A percentile compares a stretch with the other conserved stretches of the same genome.
Evolutionary conservation across 1,139 yeast genomes (phyloP).

Genomic region (Wickerhamomyces sp.): DNA sequence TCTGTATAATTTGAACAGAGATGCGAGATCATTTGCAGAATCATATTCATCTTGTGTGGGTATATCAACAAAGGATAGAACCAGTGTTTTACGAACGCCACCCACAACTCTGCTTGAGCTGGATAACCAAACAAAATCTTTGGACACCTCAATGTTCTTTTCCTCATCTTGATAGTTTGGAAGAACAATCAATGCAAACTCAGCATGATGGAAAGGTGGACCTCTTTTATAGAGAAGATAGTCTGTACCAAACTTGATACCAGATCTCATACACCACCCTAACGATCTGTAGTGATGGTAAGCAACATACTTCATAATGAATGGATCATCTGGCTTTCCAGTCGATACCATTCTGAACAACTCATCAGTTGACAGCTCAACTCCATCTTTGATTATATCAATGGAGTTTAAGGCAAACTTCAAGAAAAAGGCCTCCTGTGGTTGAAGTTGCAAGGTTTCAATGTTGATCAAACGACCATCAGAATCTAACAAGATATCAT

Average conservation of each 20-base stretch:
- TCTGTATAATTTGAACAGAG: slow-evolving; percentile 37
- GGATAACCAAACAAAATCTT: slow-evolving; percentile 61
- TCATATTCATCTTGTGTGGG: slow-evolving; percentile 37
- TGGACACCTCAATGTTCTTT: slow-evolving; percentile 20
- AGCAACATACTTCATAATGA: slow-evolving; percentile 57
- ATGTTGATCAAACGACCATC: slow-evolving; percentile 37
- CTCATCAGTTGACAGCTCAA: slow-evolving; percentile 19
- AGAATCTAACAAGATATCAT: slow-evolving; percentile 35
- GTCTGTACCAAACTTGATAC: slow-evolving; percentile 88
- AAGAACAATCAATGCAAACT: slow-evolving; percentile 59
- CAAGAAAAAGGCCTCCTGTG: slow-evolving; percentile 72
- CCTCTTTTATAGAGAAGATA: slow-evolving; percentile 79
- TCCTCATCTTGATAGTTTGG: slow-evolving; percentile 32
- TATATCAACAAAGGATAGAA: slow-evolving; percentile 59
- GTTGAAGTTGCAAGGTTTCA: slow-evolving; percentile 71
- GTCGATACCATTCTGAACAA: slow-evolving; percentile 30
- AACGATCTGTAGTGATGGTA: slow-evolving; percentile 84
- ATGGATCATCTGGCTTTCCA: slow-evolving; percentile 32
- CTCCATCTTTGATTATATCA: slow-evolving; percentile 4
- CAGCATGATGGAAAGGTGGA: slow-evolving; percentile 95
- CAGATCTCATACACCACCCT: slow-evolving; percentile 95
- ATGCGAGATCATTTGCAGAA: slow-evolving; percentile 25
- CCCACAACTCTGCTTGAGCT: slow-evolving; percentile 77
- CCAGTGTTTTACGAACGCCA: slow-evolving; percentile 76
- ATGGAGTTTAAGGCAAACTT: slow-evolving; percentile 37